Evolutionary conservation across 176 grass and related monocot species (phyloP), one percentile per base, ranked within the genome.

Genomic region (Triticum dicoccoides): DNA sequence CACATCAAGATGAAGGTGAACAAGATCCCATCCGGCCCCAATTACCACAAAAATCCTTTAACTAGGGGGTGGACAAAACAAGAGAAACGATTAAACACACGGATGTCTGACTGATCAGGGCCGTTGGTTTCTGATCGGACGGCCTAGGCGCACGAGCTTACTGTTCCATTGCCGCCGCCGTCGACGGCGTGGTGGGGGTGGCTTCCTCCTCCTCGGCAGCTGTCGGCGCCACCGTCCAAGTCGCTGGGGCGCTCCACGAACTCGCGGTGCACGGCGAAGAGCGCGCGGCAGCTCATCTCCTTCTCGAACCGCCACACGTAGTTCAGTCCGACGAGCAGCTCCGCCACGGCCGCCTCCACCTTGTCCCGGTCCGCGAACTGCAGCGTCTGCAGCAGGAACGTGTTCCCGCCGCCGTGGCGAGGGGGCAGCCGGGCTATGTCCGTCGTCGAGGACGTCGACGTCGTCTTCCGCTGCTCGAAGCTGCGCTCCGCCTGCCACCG

Each of bases 341-440:
- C 96, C 7, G 86, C 84, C 39, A 95, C 81, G 39, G 96, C 96
- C 0, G 88, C 86, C 75, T 98, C 93, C 52, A 95, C 91, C 90
- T 89, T 95, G 41, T 89, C 88, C 37, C 84, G 64, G 30, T 91
- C 75, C 0, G 93, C 93, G 13, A 94, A 91, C 78, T 95, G 90
- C 87, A 98, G 89, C 30, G 96, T 98, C 90, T 98, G 93, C 80
- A 98, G 82, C 30, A 98, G 84, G 38, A 98, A 84, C 66, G 91
- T 86, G 65, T 73, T 82, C 4, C 33, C 76, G 10, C 21, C 65
- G 8, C 66, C 74, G 11, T 17, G 45, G 5, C 45, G 49, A 33
- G 71, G 9, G 1, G 83, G 44, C 4, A 78, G 5, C 27, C 75
- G 65, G 14, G 67, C 4, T 9, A 62, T 66, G 30, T 54, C 77